Base-by-base conservation (phyloP, 1,284 basidiomycete genomes). In the Sporisorium reilianum region DNA sequence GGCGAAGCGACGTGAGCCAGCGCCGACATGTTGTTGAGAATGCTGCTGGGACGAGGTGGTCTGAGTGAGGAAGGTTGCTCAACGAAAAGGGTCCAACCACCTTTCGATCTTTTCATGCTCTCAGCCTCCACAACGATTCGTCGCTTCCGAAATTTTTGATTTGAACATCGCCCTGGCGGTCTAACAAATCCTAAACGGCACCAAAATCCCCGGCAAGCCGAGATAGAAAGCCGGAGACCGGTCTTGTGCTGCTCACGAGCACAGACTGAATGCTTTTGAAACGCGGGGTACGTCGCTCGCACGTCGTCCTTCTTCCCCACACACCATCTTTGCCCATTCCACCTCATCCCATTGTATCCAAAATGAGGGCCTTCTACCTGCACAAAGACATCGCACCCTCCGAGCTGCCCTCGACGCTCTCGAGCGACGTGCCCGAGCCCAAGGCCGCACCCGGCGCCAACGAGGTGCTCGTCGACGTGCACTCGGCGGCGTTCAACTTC, bases 401-500 rank as follows among this genome's bases (percentile, higher is more conserved):
- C 25, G 75, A 79, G 67, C 78, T 81, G 34, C 63, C 75, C 12
- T 65, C 62, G 44, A 78, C 67, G 40, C 76, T 82, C 9, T 23
- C 57, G 18, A 59, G 58, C 45, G 61, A 68, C 23, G 76, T 61
- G 12, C 74, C 78, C n/a, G 68, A 72, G 30, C 80, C 80, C 25
- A 69, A 65, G 18, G 44, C 36, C 41, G 25, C 70, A 2, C 60
- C 73, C 1, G 69, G 56, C 32, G 64, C 66, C 41, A 71, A 56
- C 50, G 75, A 81, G 61, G 77, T 82, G 28, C 58, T 81, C 14
- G 55, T 82, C 63, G 80, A 82, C 56, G 76, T 82, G 28, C 69
- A 82, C 90, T 66, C 94, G 30, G 80, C 78, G 44, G 78, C 75
- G 4, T 71, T 78, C 66, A 80, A 80, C 69, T 80, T 80, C 46